Evolutionary conservation across 2,329 filamentous ascomycete genomes (phyloP), one percentile per base, ranked within the genome.

Genomic region (Diplodia mutila): DNA sequence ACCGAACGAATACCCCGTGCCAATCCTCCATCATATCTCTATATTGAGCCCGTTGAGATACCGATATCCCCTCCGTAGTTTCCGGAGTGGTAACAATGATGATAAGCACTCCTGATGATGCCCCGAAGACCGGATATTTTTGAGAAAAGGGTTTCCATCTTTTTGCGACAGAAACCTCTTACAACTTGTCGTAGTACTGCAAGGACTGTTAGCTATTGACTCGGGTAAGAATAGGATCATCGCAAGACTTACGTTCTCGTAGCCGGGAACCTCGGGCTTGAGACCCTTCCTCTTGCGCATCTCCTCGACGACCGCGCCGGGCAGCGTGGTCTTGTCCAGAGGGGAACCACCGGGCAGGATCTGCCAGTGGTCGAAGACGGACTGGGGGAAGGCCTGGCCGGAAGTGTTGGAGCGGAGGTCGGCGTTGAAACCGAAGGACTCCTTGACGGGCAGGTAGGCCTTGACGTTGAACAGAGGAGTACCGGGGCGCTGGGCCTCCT

Each of bases 271-370:
- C 78, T 93, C 89, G 80, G 91, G 85, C 93, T 99, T 99, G 88
- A 99, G 87, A 93, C 94, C 95, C 93, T 99, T 99, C 85, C 94
- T 92, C 90, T 97, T 97, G 81, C 95, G 93, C 91, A 96, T 97
- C 69, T 90, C 88, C 80, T 86, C 85, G 76, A 98, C 93, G 77
- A 97, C 86, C 80, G 88, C 83, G 81, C 94, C 95, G 77, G 91
- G 87, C 88, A 94, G 92, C 79, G 88, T 89, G 78, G 89, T 90
- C 80, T 83, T 74, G 84, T 99, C 94, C 79, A 97, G 88, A 75
- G 92, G 90, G 75, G 91, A 95, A 77, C 95, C 95, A 90, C 94
- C 94, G 76, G 94, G 92, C 75, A 98, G 90, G 77, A 95, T 85
- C 86, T 97, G 91, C 93, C 94, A 99, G 87, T 99, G 95, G 84